phyloP scores from a whole-genome alignment of 2,329 filamentous ascomycete genomes.

The Talaromyces sp. region DNA sequence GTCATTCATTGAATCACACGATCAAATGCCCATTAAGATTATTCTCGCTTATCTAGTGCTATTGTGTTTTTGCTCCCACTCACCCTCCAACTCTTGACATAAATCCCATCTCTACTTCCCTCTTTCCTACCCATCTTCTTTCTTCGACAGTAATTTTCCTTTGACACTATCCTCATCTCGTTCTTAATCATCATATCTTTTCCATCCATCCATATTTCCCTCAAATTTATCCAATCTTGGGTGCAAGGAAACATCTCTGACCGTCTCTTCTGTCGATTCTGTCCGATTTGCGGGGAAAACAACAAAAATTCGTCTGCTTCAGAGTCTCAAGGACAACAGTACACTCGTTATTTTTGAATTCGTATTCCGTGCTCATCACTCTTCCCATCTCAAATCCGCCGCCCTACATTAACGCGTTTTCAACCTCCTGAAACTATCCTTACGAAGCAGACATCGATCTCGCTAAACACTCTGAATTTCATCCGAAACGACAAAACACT shows the following conservation, averaged over 20 bases:
- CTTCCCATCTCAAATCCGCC: no score
- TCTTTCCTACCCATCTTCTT: neutral
- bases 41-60: neutral
- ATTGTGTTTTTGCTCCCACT: neutral
- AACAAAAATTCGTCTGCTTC: neutral
- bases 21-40: neutral
- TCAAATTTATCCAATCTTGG: neutral
- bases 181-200: neutral
- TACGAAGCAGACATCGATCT: neutral
- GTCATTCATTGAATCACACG: neutral
- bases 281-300: neutral
- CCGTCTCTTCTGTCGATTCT: neutral
- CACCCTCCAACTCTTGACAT: neutral
- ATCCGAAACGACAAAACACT: neutral
- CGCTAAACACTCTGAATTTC: neutral
- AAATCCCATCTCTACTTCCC: neutral
- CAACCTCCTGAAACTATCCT: neutral
- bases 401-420: neutral
- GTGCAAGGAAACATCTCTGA: neutral
- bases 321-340: neutral
- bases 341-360: neutral
- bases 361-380: neutral
- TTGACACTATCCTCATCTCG: neutral
- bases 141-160: neutral
- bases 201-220: neutral